phyloP scores from a whole-genome alignment of 2,329 filamentous ascomycete species.

The Aspergillus fructus region DNA sequence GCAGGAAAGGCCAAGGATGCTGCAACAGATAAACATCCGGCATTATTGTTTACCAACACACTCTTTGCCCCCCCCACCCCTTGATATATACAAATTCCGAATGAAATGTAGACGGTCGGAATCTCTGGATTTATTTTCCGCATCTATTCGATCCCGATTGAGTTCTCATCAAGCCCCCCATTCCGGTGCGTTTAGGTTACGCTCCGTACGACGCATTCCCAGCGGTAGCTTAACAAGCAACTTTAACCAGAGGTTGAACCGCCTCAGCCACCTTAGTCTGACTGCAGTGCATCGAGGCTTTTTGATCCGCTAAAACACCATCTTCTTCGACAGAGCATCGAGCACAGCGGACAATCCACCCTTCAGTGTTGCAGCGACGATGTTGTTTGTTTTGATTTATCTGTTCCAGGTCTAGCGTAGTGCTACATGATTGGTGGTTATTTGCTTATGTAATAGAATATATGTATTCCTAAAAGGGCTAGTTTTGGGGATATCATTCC shows the following conservation, averaged over 20 bases:
- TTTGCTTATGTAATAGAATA: neutral
- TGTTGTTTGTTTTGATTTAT: constrained; percentile 35
- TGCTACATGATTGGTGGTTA: neutral
- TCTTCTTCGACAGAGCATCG: neutral
- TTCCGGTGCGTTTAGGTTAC: neutral
- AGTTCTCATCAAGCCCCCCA: neutral
- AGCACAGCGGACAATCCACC: neutral
- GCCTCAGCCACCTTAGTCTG: neutral
- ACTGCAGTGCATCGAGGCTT: neutral
- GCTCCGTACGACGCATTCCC: neutral
- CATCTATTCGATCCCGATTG: neutral
- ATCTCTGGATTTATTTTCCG: neutral
- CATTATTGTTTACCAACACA: constrained; percentile 2
- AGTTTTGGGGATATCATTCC: neutral
- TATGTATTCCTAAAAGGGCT: neutral
- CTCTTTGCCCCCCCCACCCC: neutral
- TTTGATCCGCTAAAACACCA: neutral
- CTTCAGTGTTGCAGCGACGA: neutral
- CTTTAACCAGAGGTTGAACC: neutral
- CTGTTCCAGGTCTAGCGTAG: constrained; percentile 18
- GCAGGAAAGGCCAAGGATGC: neutral
- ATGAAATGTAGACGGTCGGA: neutral
- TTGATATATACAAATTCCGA: neutral
- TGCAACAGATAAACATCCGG: neutral
- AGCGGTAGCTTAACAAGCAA: neutral